Conservation (phyloP, 805 yeast genomes). For the Candida koratica region DNA sequence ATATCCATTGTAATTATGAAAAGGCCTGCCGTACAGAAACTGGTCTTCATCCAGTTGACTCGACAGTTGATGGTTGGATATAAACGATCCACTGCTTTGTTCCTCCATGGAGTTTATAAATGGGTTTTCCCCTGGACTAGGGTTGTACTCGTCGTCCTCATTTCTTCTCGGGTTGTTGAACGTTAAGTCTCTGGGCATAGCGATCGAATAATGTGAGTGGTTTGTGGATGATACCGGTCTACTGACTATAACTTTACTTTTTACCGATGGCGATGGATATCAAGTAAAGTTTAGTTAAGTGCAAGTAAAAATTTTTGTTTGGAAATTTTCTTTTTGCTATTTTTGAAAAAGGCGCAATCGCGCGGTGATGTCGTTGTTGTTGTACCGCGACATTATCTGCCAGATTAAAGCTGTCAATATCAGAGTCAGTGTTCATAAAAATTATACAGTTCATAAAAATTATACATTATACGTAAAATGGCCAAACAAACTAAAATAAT, state of each 20-base stretch:
- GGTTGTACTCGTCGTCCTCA: constrained; percentile 12
- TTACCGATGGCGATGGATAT: not conserved
- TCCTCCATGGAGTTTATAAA: constrained; percentile 17
- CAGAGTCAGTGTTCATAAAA: no score
- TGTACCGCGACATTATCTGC: no score
- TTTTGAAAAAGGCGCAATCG: constrained; percentile 9
- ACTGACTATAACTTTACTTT: not conserved
- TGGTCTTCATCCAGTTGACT: constrained; percentile 18
- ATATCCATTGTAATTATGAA: constrained; percentile 40
- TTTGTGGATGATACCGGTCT: not conserved
- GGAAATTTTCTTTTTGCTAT: constrained; percentile 7
- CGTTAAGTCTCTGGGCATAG: constrained; percentile 30
- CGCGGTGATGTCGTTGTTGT: no score
- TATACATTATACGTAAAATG: no score
- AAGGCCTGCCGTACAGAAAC: constrained; percentile 31
- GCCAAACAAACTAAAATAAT: constrained; percentile 3
- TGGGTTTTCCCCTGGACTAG: constrained; percentile 12
- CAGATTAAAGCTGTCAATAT: no score
- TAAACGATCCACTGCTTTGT: constrained; percentile 14
- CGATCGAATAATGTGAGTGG: not conserved
- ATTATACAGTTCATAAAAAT: no score
- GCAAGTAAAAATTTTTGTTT: constrained; percentile 2
- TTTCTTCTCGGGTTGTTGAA: constrained; percentile 20
- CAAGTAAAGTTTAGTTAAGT: constrained; percentile 1
- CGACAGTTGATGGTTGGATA: constrained; percentile 15